Percentiles rank a stretch among this genome's conserved stretches.
Conservation (phyloP, 768 basidiomycete species). For the Lanmaoa pseudosensibilis region DNA sequence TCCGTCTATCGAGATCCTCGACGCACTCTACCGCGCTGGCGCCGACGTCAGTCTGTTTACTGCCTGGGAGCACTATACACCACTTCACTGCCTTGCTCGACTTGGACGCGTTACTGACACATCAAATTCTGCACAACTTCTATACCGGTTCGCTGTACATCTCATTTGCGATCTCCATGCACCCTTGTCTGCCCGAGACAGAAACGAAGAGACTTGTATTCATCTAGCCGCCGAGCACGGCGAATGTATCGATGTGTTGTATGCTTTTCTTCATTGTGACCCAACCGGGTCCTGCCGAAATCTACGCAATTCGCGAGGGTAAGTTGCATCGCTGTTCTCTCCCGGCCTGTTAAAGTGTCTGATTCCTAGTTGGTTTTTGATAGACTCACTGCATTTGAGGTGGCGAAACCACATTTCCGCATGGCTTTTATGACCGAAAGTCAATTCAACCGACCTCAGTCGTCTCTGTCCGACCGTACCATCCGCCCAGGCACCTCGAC, state of each 20-base stretch:
- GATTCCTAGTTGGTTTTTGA: neutral
- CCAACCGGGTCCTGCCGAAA: constrained; percentile 52
- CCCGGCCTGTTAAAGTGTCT: neutral
- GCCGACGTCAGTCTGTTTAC: constrained; percentile 75
- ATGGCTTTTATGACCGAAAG: constrained; percentile 55
- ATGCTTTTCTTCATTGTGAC: constrained; percentile 67
- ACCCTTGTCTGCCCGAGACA: constrained; percentile 65
- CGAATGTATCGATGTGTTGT: constrained; percentile 58
- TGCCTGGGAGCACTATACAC: constrained; percentile 58
- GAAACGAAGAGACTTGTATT: constrained; percentile 71
- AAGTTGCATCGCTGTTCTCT: constrained; percentile 25
- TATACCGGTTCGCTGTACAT: constrained; percentile 64
- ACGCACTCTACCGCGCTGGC: constrained; percentile 73
- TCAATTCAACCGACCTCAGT: constrained; percentile 48
- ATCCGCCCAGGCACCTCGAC: constrained; percentile 42
- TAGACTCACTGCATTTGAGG: constrained; percentile 60
- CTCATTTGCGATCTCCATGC: constrained; percentile 69
- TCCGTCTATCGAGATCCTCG: constrained; percentile 63
- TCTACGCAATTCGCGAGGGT: constrained; percentile 73
- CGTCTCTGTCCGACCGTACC: constrained; percentile 56
- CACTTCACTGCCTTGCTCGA: constrained; percentile 65
- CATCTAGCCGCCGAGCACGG: constrained; percentile 80
- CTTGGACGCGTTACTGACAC: constrained; percentile 34
- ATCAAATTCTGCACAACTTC: constrained; percentile 36
- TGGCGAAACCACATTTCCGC: constrained; percentile 68